A percentile compares a stretch with the other conserved stretches of the same genome.
phyloP scores from a whole-genome alignment of 306 rosid genomes.

The Argentina anserina region DNA sequence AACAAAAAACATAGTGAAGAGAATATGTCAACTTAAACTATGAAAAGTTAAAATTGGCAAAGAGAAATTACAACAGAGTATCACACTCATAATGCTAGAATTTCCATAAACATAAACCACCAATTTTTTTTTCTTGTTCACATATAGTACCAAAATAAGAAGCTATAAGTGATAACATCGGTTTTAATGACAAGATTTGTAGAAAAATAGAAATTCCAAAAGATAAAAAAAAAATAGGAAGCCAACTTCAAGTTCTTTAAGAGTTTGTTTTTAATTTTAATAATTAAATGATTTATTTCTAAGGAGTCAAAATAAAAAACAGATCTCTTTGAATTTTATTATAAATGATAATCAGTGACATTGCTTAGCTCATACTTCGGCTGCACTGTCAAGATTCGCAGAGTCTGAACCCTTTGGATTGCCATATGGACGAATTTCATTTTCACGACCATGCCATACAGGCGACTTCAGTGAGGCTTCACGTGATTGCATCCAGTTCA shows the following conservation, averaged over 20 bases:
- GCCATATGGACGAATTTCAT: conserved; percentile 92
- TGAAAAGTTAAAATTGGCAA: neutral
- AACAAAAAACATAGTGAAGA: neutral
- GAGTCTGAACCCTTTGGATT: conserved; percentile 95
- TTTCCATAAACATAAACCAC: neutral
- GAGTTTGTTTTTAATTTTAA: neutral
- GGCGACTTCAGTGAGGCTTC: conserved; percentile 84
- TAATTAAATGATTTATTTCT: neutral
- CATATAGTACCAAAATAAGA: neutral
- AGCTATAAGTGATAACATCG: too few species aligned
- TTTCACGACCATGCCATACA: conserved; percentile 94
- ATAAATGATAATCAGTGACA: neutral
- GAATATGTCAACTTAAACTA: neutral
- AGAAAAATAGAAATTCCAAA: neutral
- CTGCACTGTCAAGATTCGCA: conserved; percentile 95
- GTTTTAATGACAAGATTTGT: neutral
- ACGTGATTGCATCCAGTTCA: conserved; percentile 99
- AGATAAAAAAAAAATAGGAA: neutral
- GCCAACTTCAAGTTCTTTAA: neutral
- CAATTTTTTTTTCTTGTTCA: too few species aligned
- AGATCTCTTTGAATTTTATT: conserved; percentile 5
- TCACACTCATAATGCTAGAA: neutral
- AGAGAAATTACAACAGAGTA: neutral
- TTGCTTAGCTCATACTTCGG: conserved; percentile 64
- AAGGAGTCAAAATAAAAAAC: neutral